Evolutionary conservation across 148 eudicot species (phyloP).

Genomic region (Chenopodium album): DNA sequence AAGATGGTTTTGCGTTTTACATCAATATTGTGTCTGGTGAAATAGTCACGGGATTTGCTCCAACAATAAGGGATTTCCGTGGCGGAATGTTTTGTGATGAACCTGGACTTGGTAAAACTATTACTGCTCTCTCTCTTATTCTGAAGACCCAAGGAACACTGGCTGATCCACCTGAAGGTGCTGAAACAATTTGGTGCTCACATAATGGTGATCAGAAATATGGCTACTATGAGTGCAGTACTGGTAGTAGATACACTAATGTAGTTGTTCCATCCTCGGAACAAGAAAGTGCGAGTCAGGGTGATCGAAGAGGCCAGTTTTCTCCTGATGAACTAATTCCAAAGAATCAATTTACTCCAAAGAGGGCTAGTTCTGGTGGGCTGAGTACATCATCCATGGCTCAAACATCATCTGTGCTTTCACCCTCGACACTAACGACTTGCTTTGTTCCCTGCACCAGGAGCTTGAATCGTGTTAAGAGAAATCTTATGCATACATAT

Average conservation of each 20-base stretch:
- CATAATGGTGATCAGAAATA: conserved; percentile 66
- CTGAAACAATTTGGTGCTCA: conserved; percentile 56
- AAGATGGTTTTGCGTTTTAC: conserved; percentile 66
- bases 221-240: conserved; percentile 81
- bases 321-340: conserved; percentile 51
- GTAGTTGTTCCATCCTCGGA: conserved; percentile 33
- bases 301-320: conserved; percentile 54
- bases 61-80: conserved; percentile 65
- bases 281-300: conserved; percentile 39
- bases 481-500: conserved; percentile 56
- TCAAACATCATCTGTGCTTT: conserved; percentile 26
- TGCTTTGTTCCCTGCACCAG: conserved; percentile 35
- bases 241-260: conserved; percentile 35
- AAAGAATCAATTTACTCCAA: conserved; percentile 29
- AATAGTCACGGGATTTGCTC: conserved; percentile 47
- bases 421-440: conserved; percentile 28
- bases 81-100: conserved; percentile 99
- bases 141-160: conserved; percentile 87
- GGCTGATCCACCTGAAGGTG: conserved; percentile 74
- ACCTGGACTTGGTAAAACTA: conserved; percentile 97
- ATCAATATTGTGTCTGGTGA: conserved; percentile 75
- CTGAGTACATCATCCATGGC: conserved; percentile 30
- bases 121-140: conserved; percentile 89
- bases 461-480: conserved; percentile 48
- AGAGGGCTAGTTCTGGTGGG: conserved; percentile 26